Percentiles rank a stretch among this genome's conserved stretches.
Evolutionary conservation across 805 yeast genomes (phyloP).

Genomic region (Zygosaccharomyces siamensis): DNA sequence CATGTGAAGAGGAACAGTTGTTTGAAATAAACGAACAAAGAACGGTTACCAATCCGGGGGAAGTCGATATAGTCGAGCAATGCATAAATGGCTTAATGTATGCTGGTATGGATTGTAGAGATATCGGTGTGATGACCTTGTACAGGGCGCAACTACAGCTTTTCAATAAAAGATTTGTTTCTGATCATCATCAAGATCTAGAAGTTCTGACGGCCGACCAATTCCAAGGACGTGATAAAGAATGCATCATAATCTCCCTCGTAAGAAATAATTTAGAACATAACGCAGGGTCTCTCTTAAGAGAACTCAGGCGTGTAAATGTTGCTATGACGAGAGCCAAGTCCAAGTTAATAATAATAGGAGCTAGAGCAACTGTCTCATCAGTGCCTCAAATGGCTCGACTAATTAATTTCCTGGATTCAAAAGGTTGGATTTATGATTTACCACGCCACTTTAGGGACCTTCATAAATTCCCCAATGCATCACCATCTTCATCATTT

Average conservation of each 20-base stretch:
- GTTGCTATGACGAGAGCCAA: conserved; percentile 92
- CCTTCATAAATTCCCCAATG: conserved; percentile 33
- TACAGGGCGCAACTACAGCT: conserved; percentile 73
- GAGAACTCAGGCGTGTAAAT: conserved; percentile 88
- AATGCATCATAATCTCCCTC: conserved; percentile 81
- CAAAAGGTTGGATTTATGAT: conserved; percentile 59
- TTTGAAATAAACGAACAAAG: conserved; percentile 59
- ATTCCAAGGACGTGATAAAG: conserved; percentile 94
- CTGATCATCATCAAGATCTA: conserved; percentile 38
- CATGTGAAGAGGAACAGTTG: conserved; percentile 38
- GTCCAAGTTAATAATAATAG: conserved; percentile 76
- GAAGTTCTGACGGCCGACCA: conserved; percentile 92
- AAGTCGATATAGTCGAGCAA: conserved; percentile 60
- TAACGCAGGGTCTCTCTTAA: conserved; percentile 69
- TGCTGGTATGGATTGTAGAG: conserved; percentile 54
- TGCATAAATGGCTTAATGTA: conserved; percentile 52
- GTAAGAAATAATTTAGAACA: conserved; percentile 71
- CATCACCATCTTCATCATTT: background rate
- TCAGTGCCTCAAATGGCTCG: conserved; percentile 31
- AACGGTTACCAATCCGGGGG: conserved; percentile 66
- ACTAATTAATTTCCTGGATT: conserved; percentile 54
- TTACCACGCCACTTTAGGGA: conserved; percentile 44
- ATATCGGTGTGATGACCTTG: conserved; percentile 84
- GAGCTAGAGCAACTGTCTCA: conserved; percentile 58
- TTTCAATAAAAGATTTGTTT: conserved; percentile 34